These are phyloP conservation scores for Pichia sp. DNA, from an alignment of 1,139 yeast genomes.

Conservation along the genomic window DNA sequence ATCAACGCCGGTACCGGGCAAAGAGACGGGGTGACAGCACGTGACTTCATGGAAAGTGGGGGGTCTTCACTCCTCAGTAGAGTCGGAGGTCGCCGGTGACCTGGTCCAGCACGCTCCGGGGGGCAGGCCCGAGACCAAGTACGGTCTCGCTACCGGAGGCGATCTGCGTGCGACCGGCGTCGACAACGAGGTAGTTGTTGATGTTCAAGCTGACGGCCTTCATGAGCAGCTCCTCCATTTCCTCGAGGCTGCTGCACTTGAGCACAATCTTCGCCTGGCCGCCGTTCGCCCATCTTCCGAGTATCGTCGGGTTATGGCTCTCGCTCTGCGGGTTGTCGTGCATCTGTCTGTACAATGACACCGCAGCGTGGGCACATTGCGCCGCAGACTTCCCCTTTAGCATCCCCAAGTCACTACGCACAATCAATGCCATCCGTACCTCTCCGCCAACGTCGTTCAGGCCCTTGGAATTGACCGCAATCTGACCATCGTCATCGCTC, in stretches of 20 bases:
- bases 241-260: slow-evolving; percentile 66
- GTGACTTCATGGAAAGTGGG: not conserved
- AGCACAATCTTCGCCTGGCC: slow-evolving; percentile 97
- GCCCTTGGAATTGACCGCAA: slow-evolving; percentile 46
- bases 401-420: slow-evolving; percentile 87
- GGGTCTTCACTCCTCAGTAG: slow-evolving; percentile 39
- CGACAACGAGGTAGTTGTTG: slow-evolving; percentile 77
- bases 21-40: not conserved
- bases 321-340: slow-evolving; percentile 34
- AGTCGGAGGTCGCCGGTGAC: slow-evolving; percentile 76
- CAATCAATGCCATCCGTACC: slow-evolving; percentile 82
- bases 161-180: slow-evolving; percentile 95
- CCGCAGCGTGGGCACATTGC: slow-evolving; percentile 94
- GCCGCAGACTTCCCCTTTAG: slow-evolving; percentile 96
- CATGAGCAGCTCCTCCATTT: slow-evolving; percentile 72
- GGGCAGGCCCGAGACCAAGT: slow-evolving; percentile 94
- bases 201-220: slow-evolving; percentile 77
- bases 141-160: slow-evolving; percentile 96
- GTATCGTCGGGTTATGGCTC: slow-evolving; percentile 53
- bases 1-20: not conserved
- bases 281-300: slow-evolving; percentile 68
- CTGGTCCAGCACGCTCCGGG: slow-evolving; percentile 71
- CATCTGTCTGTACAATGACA: slow-evolving; percentile 78
- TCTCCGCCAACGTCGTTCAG: slow-evolving; percentile 68
- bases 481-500: slow-evolving; percentile 32